Base-by-base conservation (phyloP, 2,329 filamentous ascomycete genomes). In the Zasmidium citrigriseum region DNA sequence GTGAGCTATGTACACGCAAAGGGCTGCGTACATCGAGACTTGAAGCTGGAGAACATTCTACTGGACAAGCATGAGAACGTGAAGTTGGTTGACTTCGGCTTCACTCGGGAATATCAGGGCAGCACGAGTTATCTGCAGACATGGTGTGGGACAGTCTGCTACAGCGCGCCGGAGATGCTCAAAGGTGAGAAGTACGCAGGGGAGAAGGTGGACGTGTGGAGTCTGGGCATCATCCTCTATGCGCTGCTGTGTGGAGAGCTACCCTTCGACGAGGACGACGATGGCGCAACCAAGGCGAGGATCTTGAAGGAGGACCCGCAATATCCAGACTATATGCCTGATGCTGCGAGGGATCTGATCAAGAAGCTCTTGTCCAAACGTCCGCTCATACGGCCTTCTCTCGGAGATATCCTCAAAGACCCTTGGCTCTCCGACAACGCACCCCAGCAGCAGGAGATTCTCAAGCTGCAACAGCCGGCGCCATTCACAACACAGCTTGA, bases 151-250 rank as follows among this genome's bases (percentile, higher is more conserved):
- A 99, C 95, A 0, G 89, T 99, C 62, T 98, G 93, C 78, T 99
- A 99, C 76, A 96, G 92, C 55, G 95, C 95, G 2, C 95, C 95
- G 1, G 95, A 99, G 76, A 99, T 99, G 95, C 82, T 99, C 44
- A 96, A 95, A 74, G 95, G 93, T 41, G 95, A 99, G 75, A 98
- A 96, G 75, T 99, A 99, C 72, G 95, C 93, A 0, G 93, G 92
- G 23, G 92, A 97, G 78, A 98, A 97, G 78, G 93, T 99, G 50
- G 95, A 99, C 70, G 92, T 99, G 3, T 99, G 91, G 91, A 95
- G 91, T 70, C 73, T 96, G 64, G 90, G 91, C 12, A 88, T 96
- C 55, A 95, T 96, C 60, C 80, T 95, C 1, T 95, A 93, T 70
- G 90, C 91, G 50, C 78, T 96, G 58, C 78, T 96, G 23, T 91